Evolutionary conservation across 1,284 basidiomycete species (phyloP).

Genomic region (Puccinia hordei): DNA sequence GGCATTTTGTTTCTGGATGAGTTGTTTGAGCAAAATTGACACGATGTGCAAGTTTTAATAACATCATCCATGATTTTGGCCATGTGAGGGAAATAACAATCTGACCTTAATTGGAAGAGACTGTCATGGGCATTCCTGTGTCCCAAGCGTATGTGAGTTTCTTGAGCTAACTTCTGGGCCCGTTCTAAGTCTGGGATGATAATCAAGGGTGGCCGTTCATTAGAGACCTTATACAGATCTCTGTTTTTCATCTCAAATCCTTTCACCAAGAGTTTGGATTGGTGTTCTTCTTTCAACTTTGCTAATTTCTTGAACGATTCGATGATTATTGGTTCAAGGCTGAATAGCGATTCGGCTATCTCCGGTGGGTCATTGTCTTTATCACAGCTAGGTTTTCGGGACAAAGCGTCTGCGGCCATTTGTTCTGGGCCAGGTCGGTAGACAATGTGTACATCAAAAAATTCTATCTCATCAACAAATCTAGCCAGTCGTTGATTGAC

Average conservation of each 20-base stretch:
- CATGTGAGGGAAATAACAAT: background rate
- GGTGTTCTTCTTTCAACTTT: background rate
- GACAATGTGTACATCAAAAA: background rate
- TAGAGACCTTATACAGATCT: background rate
- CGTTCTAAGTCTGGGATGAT: background rate
- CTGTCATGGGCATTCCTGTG: background rate
- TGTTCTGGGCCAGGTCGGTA: slow-evolving; percentile 7
- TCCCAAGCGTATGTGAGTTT: background rate
- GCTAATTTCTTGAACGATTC: background rate
- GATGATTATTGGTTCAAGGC: background rate
- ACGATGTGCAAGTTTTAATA: background rate
- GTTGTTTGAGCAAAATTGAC: background rate
- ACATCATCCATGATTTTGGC: background rate
- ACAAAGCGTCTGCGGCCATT: slow-evolving; percentile 13
- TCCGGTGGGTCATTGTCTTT: slow-evolving; percentile 12
- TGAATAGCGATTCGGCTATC: background rate
- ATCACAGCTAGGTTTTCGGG: background rate
- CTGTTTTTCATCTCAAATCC: background rate
- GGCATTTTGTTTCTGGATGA: slow-evolving; percentile 2
- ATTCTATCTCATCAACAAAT: slow-evolving; percentile 14
- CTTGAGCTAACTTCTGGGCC: background rate
- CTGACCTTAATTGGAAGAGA: background rate
- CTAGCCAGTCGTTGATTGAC: background rate
- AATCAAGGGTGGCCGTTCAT: background rate
- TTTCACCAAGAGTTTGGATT: too few relatives aligned